Conservation (phyloP, 371 early-diverging fungal genomes). For the Mortierella sp. region DNA sequence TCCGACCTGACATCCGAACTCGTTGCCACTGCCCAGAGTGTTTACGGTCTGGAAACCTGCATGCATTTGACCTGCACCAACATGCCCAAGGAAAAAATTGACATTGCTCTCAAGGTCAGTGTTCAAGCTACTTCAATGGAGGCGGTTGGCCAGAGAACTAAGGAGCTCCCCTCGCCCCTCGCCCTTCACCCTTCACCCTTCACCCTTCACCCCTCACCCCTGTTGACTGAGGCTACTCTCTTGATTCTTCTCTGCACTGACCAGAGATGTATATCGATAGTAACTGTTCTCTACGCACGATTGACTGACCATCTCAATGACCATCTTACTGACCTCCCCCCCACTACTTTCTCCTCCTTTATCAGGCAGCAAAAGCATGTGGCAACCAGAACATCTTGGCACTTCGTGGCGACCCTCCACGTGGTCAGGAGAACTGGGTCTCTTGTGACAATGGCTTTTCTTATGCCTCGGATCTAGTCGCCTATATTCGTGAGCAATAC, state of each 20-base stretch:
- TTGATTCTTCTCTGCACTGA: too few species aligned
- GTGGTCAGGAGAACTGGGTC: conserved; percentile 78
- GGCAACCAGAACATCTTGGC: conserved; percentile 94
- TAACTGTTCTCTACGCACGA: background rate
- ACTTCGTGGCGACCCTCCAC: conserved; percentile 90
- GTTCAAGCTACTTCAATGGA: too few species aligned
- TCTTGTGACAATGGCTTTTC: conserved; percentile 79
- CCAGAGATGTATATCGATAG: background rate
- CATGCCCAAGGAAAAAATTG: conserved; percentile 86
- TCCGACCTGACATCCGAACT: conserved; percentile 85
- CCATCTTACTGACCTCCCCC: background rate
- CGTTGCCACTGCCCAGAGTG: conserved; percentile 85
- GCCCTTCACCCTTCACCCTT: background rate
- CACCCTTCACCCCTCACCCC: too few species aligned
- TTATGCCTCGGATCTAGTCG: conserved; percentile 85
- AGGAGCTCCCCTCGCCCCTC: background rate
- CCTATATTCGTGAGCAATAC: conserved; percentile 83
- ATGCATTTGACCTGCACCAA: conserved; percentile 96
- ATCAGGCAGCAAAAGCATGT: conserved; percentile 78
- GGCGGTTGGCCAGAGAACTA: background rate
- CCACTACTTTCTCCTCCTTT: background rate
- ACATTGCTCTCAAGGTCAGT: conserved; percentile 69
- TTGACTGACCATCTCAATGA: background rate
- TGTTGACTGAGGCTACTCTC: too few species aligned
- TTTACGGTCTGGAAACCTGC: conserved; percentile 89